Evolutionary conservation across 345 rosid genomes (phyloP), one percentile per base, ranked within the genome.

Genomic region (Citrus inodora): DNA sequence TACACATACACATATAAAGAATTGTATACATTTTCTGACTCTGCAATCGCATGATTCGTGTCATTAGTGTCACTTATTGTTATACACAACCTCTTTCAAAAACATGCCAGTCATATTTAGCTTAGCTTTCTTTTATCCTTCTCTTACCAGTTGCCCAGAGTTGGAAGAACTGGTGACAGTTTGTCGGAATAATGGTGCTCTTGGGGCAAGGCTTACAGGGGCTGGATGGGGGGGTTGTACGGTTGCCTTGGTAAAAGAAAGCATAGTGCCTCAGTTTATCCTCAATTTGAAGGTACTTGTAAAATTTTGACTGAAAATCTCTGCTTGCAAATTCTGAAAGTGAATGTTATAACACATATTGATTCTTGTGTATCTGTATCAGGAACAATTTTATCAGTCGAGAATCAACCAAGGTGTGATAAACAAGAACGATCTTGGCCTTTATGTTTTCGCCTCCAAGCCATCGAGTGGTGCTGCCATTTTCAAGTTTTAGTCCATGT

Each of bases 221-320:
- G 99, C 99, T 16, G 99, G 99, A 77, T 96, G 99, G 99, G 99
- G 99, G 16, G 98, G 99, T 58, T 96, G 99, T 58, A 92, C 97
- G 0, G 99, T 96, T 51, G 93, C 97, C 32, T 84, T 96, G 72
- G 98, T 96, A 56, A 94, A 90, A 77, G 98, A 94, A 71, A 32
- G 83, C 59, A 86, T 87, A 22, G 99, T 90, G 62, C 91, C 98
- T 22, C 94, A 90, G 79, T 96, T 94, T 86, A 96, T 94, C 76
- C 83, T 88, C 66, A 87, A 92, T n/a, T 79, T 96, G 59, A 96
- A 90, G 97, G 99, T 96, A 78, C 58, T 53, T 0, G 14, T 38
- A 27, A 75, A 38, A 48, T 11, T 78, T 51, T 17, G 10, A 2
- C 35, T 22, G 16, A 11, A 9, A 11, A 28, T 16, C 25, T 55